Evolutionary conservation across 1,284 basidiomycete genomes (phyloP).

Genomic region (Megacollybia platyphylla): DNA sequence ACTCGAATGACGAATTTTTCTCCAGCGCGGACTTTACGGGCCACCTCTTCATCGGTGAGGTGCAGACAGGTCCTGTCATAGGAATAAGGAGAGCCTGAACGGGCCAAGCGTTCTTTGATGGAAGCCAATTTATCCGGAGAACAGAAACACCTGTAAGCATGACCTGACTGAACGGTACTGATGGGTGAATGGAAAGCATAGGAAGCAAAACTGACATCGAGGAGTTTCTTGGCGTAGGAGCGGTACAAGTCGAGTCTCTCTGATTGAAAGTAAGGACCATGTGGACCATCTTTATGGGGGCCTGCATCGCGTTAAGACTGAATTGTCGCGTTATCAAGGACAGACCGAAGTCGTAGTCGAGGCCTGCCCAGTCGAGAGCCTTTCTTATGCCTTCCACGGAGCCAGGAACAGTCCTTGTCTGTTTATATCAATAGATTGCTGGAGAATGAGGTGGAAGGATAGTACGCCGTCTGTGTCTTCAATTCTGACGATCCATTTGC

Average conservation of each 20-base stretch:
- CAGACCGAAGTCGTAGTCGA: slow-evolving; percentile 85
- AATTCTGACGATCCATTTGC: slow-evolving; percentile 84
- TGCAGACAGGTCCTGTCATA: slow-evolving; percentile 84
- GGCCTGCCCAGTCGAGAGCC: slow-evolving; percentile 84
- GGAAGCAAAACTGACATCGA: slow-evolving; percentile 39
- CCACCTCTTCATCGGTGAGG: slow-evolving; percentile 77
- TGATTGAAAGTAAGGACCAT: slow-evolving; percentile 84
- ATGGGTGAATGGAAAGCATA: background rate
- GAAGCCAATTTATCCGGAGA: slow-evolving; percentile 52
- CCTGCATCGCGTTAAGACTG: slow-evolving; percentile 29
- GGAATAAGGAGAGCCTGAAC: slow-evolving; percentile 59
- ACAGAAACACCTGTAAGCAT: slow-evolving; percentile 96
- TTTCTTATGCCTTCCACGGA: slow-evolving; percentile 72
- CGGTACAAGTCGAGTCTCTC: slow-evolving; percentile 81
- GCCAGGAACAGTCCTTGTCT: slow-evolving; percentile 75
- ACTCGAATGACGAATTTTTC: slow-evolving; percentile 78
- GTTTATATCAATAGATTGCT: slow-evolving; percentile 1
- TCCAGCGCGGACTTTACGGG: slow-evolving; percentile 59
- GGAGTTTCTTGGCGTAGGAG: slow-evolving; percentile 57
- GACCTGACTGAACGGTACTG: slow-evolving; percentile 42
- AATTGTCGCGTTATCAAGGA: slow-evolving; percentile 1
- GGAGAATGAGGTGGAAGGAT: slow-evolving; percentile 11
- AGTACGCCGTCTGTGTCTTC: slow-evolving; percentile 88
- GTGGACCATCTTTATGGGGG: slow-evolving; percentile 61
- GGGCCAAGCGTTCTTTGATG: slow-evolving; percentile 57